Base-by-base conservation (phyloP, 257 asterid species). In the Salvia splendens region DNA sequence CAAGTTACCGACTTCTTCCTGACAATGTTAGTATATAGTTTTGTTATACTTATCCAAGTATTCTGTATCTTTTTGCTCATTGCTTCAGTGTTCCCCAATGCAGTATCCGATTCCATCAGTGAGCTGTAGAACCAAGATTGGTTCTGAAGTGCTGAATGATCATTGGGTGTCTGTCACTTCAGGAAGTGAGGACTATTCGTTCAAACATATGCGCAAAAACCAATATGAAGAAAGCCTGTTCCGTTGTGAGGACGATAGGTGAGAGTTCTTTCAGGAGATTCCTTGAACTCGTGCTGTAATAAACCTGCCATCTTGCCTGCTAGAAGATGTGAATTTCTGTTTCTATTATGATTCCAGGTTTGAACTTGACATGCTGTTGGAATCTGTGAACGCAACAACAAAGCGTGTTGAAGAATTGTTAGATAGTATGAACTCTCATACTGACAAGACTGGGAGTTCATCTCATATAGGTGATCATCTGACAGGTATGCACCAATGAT, bases 221-320 rank as follows among this genome's bases (percentile, higher is more conserved):
- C 99, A 94, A 79, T 94, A 94, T 69, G 99, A 91, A 81, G 97
- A 94, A 74, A 94, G 97, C 82, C 82, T 94, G 86, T 94, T 91
- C 74, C 88, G 96, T 33, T 94, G 99, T 60, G 97, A 91, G 81
- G 99, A 94, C 60, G 99, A 94, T 82, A 85, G 97, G 99, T 91
- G 58, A 67, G 63, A 70, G 12, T 69, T 20, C 59, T 72, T 55
- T 46, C 68, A 11, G 28, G 56, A 40, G 50, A 14, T 45, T 47
- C 47, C 15, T 38, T 41, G 2, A 24, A 36, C 53, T 16, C 67
- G 65, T 15, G 28, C 42, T 55, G 16, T 48, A 24, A 24, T 24
- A 35, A 28, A 5, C 42, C 12, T 36, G 12, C 52, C 5, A 16
- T 17, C 20, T 41, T 4, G 40, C 10, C 38, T 42, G 52, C 51